phyloP scores from a whole-genome alignment of 768 basidiomycete species.

The Boletus patriciae region DNA sequence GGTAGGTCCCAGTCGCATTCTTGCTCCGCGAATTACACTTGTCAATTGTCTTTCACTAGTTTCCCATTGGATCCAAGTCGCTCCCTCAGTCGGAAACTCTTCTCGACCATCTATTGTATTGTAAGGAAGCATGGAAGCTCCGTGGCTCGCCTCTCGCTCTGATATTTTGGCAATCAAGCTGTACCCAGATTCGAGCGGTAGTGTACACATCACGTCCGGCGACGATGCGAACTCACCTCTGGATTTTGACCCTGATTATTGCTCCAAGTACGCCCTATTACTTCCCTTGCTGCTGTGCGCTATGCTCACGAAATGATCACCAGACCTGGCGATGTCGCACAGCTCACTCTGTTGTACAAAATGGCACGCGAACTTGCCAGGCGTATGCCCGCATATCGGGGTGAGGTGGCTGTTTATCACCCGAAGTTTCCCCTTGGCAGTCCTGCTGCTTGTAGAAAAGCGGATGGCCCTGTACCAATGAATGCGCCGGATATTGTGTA shows the following conservation, averaged over 20 bases:
- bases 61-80: conserved; percentile 19
- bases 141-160: background rate
- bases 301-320: background rate
- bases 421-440: conserved; percentile 34
- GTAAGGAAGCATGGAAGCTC: background rate
- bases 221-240: conserved; percentile 41
- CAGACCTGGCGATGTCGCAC: conserved; percentile 16
- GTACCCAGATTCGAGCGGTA: conserved; percentile 50
- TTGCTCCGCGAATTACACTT: background rate
- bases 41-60: conserved; percentile 14
- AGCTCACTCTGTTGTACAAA: conserved; percentile 47
- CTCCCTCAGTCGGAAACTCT: conserved; percentile 26
- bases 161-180: conserved; percentile 14
- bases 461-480: conserved; percentile 20
- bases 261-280: conserved; percentile 41
- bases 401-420: conserved; percentile 17
- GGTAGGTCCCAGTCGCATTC: conserved; percentile 31
- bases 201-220: conserved; percentile 47
- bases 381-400: conserved; percentile 43
- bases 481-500: conserved; percentile 35
- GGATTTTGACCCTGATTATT: conserved; percentile 47
- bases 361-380: conserved; percentile 52
- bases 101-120: conserved; percentile 14
- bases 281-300: background rate
- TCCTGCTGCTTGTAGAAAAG: conserved; percentile 25